Evolutionary conservation across 2,329 filamentous ascomycete species (phyloP).

Genomic region (Lasiodiplodia hormozganensis): DNA sequence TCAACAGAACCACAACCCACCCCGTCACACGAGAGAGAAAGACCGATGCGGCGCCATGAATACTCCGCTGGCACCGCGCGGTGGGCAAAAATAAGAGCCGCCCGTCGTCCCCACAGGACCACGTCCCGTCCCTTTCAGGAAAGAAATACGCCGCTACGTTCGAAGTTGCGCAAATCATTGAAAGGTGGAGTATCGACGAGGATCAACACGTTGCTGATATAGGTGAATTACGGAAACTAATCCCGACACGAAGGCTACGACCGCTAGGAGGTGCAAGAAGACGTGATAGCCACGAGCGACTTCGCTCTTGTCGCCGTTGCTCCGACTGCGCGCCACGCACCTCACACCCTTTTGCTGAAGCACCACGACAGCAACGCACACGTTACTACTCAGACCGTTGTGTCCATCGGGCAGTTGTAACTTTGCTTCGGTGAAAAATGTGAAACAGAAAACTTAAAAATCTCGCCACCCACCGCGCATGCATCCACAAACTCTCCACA

Average conservation of each 20-base stretch:
- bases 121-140: background rate
- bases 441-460: too few relatives aligned
- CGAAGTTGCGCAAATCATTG: slow-evolving; percentile 5
- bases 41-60: background rate
- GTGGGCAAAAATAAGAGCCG: background rate
- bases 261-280: background rate
- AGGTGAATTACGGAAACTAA: background rate
- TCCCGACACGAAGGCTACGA: background rate
- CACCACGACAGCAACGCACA: too few relatives aligned
- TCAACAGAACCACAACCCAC: background rate
- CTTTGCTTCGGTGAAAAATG: too few relatives aligned
- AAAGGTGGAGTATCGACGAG: background rate
- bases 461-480: too few relatives aligned
- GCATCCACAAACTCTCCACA: too few relatives aligned
- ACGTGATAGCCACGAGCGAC: background rate
- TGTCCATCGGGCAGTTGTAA: too few relatives aligned
- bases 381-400: too few relatives aligned
- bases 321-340: too few relatives aligned
- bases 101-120: background rate
- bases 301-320: background rate
- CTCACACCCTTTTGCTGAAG: too few relatives aligned
- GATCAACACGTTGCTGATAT: slow-evolving; percentile 6
- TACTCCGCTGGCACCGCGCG: background rate
- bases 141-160: slow-evolving; percentile 18
- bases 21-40: background rate